phyloP scores from a whole-genome alignment of 768 basidiomycete genomes.

The Leucosporidium scottii region DNA sequence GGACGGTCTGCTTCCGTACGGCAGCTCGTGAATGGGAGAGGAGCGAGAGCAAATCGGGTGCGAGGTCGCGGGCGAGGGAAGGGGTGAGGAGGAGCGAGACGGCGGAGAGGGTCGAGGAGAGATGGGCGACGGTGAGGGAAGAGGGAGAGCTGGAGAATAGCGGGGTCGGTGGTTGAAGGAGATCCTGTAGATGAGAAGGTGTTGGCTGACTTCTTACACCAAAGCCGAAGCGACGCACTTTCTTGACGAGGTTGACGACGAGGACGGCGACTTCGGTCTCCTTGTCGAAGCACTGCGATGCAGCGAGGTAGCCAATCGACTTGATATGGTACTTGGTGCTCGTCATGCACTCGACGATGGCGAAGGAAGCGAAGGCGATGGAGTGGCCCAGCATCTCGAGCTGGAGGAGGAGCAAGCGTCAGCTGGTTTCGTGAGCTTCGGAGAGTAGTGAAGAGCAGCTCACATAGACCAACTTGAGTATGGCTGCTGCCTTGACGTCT shows the following conservation, averaged over 20 bases:
- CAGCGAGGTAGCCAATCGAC: constrained; percentile 89
- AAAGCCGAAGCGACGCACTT: constrained; percentile 52
- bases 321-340: constrained; percentile 85
- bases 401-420: constrained; percentile 47
- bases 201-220: neutral
- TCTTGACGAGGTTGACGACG: constrained; percentile 90
- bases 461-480: constrained; percentile 94
- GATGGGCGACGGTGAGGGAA: constrained; percentile 30
- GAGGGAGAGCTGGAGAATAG: constrained; percentile 22
- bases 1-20: constrained; percentile 82
- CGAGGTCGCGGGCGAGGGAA: constrained; percentile 84
- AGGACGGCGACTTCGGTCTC: constrained; percentile 97
- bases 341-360: constrained; percentile 97
- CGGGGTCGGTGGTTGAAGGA: constrained; percentile 43
- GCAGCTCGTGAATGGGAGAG: constrained; percentile 80
- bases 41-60: constrained; percentile 75
- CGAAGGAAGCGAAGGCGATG: constrained; percentile 92
- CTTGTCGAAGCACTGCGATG: constrained; percentile 78
- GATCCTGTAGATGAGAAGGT: constrained; percentile 48
- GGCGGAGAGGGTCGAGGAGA: constrained; percentile 40
- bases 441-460: constrained; percentile 43
- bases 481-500: constrained; percentile 90
- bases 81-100: constrained; percentile 57
- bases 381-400: constrained; percentile 89
- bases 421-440: neutral